Base-by-base conservation (phyloP, 192 early-diverging fungal genomes). In the Cetraspora pellucida region DNA sequence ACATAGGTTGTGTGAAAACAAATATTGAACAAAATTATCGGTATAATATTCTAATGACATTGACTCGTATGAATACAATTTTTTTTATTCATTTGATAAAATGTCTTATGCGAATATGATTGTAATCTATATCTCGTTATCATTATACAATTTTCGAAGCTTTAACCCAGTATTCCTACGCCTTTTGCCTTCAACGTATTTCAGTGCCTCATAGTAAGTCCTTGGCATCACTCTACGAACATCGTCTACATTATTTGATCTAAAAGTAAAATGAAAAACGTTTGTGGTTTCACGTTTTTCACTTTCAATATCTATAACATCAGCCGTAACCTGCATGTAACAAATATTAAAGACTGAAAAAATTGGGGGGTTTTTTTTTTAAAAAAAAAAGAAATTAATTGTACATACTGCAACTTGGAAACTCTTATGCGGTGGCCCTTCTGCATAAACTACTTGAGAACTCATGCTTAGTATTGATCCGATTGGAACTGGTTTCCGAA, bases 261-360 rank as follows among this genome's bases (percentile, higher is more conserved):
- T 73, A 76, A 98, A 95, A 43, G 94, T 96, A 70, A 96, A 93
- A 83, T 94, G 89, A 72, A 98, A 98, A 0, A 87, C 87, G 81
- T 98, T 96, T 47, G 93, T 94, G n/a, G 89, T 92, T 50, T 92
- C 89, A 0, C 87, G 78, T 0, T 82, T 83, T 25, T 82, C 86
- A 11, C 83, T 83, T 59, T 82, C 75, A 43, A 93, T 85, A 80
- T 95, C 89, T 55, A 93, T 78, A 14, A 98, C 93, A 81, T 96
- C 90, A 2, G 92, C 94, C 2, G 88, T 84, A 46, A 90, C 92
- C 77, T 87, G 80, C 8, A 88, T 77, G 50, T 82, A 74, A 64
- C 82, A 66, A 37, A 27, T 16, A 49, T 55, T 43, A 30, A 64
- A 43, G 49, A 44, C 10, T 10, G 28, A 58, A 11, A 31, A n/a